These are phyloP conservation scores for Collybia mongolica DNA, from an alignment of 768 basidiomycete genomes.

Conservation along the genomic window DNA sequence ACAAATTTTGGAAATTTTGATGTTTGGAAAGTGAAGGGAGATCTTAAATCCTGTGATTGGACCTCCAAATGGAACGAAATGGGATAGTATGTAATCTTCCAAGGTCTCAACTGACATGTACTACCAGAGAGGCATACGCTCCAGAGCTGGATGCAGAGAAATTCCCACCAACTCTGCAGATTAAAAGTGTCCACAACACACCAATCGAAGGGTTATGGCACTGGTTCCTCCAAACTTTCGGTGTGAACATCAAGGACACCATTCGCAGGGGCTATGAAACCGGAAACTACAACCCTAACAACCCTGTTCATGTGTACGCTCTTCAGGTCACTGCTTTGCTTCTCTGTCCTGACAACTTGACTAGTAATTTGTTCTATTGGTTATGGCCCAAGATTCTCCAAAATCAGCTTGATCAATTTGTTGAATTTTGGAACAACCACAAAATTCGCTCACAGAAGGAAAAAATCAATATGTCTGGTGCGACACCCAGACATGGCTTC, in stretches of 20 bases:
- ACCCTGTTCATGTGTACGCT: conserved; percentile 15
- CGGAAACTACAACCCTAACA: conserved; percentile 15
- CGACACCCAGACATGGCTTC: conserved; percentile 17
- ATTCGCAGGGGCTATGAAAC: conserved; percentile 12
- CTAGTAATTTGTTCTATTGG: conserved; percentile 19
- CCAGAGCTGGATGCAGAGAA: conserved; percentile 15
- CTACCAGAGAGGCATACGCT: conserved; percentile 18
- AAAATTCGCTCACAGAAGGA: conserved; percentile 14
- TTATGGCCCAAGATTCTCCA: conserved; percentile 28
- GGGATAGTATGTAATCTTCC: no score
- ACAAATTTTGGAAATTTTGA: no score
- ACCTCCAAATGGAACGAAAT: no score
- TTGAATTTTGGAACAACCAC: conserved; percentile 26
- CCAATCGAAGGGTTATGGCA: conserved; percentile 25
- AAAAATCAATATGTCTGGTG: conserved; percentile 24
- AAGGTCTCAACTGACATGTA: no score
- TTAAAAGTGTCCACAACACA: conserved; percentile 23
- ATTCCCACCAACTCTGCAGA: conserved; percentile 15
- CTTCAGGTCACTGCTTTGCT: neutral
- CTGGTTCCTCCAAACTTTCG: conserved; percentile 20
- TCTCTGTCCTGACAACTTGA: neutral
- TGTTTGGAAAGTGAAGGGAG: no score
- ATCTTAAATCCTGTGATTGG: no score
- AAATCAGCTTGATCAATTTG: conserved; percentile 19
- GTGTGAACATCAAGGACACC: conserved; percentile 15